Percentiles rank a stretch among this genome's conserved stretches.
These are phyloP conservation scores for Cryptosporidium sp. DNA, from an alignment of 169 alveolate genomes.

Conservation along the genomic window DNA sequence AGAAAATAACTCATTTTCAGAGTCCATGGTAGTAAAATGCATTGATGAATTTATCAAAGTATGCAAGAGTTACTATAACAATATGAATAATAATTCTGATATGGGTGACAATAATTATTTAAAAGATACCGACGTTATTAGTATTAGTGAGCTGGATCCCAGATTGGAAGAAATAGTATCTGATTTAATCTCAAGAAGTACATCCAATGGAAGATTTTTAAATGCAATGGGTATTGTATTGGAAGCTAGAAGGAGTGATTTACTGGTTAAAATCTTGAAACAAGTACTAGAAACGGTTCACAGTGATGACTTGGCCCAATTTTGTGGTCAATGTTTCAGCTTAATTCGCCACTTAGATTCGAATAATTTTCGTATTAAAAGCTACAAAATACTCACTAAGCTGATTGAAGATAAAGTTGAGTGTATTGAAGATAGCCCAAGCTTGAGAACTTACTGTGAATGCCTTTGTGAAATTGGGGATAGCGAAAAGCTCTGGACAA, in stretches of 20 bases:
- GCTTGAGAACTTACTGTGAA: conserved; percentile 31
- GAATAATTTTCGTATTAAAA: conserved; percentile 13
- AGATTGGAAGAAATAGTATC: conserved; percentile 90
- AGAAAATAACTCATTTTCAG: conserved; percentile 83
- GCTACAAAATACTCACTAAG: conserved; percentile 17
- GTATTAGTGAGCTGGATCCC: conserved; percentile 78
- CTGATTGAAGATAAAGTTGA: conserved; percentile 3
- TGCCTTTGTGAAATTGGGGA: conserved; percentile 33
- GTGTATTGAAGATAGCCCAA: neutral
- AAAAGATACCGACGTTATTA: conserved; percentile 38
- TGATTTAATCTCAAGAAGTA: conserved; percentile 89
- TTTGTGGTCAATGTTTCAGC: conserved; percentile 23
- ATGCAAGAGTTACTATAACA: conserved; percentile 51
- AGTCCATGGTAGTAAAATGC: conserved; percentile 83
- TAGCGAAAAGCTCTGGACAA: neutral
- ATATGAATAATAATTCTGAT: conserved; percentile 8
- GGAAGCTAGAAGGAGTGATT: conserved; percentile 93
- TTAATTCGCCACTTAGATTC: conserved; percentile 21
- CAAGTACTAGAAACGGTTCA: neutral
- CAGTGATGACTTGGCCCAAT: neutral
- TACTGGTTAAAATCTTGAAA: conserved; percentile 86
- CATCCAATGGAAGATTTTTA: conserved; percentile 84
- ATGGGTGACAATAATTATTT: neutral
- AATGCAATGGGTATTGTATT: conserved; percentile 96
- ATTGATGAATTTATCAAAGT: conserved; percentile 80